Conservation (phyloP, 495 filamentous ascomycete species). For the Gamarada debralockiae region DNA sequence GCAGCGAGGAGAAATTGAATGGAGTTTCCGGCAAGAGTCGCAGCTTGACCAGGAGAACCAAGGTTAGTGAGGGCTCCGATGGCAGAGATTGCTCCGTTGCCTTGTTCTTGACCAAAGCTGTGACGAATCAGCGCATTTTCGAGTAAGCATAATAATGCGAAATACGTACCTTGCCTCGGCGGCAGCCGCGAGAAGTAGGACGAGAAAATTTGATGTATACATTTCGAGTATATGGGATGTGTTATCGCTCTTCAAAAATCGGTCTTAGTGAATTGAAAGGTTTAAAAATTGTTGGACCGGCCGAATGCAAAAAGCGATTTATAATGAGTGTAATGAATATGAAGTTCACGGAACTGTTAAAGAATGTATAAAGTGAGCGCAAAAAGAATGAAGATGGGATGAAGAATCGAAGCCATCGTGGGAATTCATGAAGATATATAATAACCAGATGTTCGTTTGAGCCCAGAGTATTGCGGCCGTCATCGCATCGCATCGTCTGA, state of each 20-base stretch:
- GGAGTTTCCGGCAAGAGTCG: slow-evolving; percentile 21
- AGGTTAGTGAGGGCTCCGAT: slow-evolving; percentile 3
- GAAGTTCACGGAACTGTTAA: slow-evolving; percentile 25
- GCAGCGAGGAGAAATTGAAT: slow-evolving; percentile 20
- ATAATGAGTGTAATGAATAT: slow-evolving; percentile 18
- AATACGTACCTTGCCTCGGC: slow-evolving; percentile 21
- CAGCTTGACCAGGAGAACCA: slow-evolving; percentile 18
- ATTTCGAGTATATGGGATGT: slow-evolving; percentile 10
- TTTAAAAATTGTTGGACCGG: slow-evolving; percentile 12
- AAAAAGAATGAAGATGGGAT: neutral
- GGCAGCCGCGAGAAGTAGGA: slow-evolving; percentile 16
- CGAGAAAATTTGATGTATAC: slow-evolving; percentile 21
- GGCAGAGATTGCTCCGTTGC: slow-evolving; percentile 19
- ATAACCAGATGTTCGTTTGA: no score
- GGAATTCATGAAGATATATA: no score
- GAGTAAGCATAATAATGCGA: neutral
- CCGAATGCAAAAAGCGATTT: neutral
- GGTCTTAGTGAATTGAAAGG: neutral
- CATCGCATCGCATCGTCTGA: no score
- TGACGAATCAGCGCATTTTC: neutral
- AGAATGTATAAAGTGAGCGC: slow-evolving; percentile 11
- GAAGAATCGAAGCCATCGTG: no score
- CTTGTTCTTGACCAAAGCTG: slow-evolving; percentile 26
- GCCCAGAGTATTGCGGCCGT: no score
- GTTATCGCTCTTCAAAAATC: neutral